Base-by-base conservation (phyloP, 192 early-diverging fungal genomes). In the Linnemannia elongata region DNA sequence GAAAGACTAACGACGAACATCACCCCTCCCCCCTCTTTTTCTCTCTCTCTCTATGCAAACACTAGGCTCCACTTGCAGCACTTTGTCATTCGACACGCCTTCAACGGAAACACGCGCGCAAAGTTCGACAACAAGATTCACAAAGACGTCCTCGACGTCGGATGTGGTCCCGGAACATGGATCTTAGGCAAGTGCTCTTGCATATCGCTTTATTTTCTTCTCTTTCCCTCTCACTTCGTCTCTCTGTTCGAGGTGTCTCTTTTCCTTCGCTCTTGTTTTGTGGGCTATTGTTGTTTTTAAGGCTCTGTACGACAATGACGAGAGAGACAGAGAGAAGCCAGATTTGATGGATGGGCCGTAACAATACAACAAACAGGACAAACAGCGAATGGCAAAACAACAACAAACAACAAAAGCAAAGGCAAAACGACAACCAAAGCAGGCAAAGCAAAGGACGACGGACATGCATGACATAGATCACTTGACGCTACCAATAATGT, bases 71-170 rank as follows among this genome's bases (percentile, higher is more conserved):
- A 86, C 45, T 39, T 86, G 22, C 84, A 86, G 60, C 84, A 86
- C 70, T 86, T 81, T 69, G 84, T 86, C 4, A 78, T 86, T 35
- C 84, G 84, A 7, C 84, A 86, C 47, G 79, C 79, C 12, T 86
- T 86, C 36, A 75, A 66, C 24, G 84, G 84, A 20, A 86, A 86
- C 72, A 86, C 84, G 9, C 79, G 84, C 54, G 78, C 84, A 74
- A 86, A 86, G 79, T 86, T 86, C 55, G 84, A 86, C 20, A 72
- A 79, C 69, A 81, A 80, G 60, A 77, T 86, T 15, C 84, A 86
- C 69, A 86, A 86, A 35, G 84, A 86, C n/a, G 84, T 86, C 4
- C 79, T 86, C 17, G 84, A 86, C 45, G 84, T 86, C 39, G 84
- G 84, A 24, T 86, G 84, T 68, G 84, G 84, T 20, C 84, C 84